Evolutionary conservation across 2,329 filamentous ascomycete species (phyloP).

Genomic region (Hawksworthiomyces lignivorus): DNA sequence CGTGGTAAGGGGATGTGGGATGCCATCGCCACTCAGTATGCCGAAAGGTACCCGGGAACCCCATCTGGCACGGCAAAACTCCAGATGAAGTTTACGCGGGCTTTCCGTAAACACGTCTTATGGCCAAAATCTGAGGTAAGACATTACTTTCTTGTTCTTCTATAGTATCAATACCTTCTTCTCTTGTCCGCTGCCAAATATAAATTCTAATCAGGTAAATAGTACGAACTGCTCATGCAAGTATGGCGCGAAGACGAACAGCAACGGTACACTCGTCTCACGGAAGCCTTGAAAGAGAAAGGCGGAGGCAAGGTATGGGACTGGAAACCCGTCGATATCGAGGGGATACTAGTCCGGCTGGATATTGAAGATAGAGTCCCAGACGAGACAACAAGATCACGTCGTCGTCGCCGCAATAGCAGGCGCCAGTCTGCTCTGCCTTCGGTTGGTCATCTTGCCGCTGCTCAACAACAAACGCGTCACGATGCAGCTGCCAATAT

Average conservation of each 20-base stretch:
- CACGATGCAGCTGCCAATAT: no score
- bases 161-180: background rate
- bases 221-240: constrained; percentile 24
- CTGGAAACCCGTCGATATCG: constrained; percentile 42
- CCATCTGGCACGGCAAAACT: constrained; percentile 36
- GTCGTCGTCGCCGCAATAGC: constrained; percentile 34
- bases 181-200: no score
- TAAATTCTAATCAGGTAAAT: no score
- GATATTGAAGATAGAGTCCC: constrained; percentile 38
- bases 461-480: no score
- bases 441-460: no score
- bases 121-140: constrained; percentile 46
- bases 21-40: constrained; percentile 38
- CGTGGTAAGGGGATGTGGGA: constrained; percentile 55
- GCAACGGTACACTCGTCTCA: constrained; percentile 34
- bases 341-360: constrained; percentile 40
- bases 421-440: constrained; percentile 1
- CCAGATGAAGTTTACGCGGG: constrained; percentile 49
- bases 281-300: constrained; percentile 38
- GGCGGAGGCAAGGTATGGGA: constrained; percentile 44
- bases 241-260: constrained; percentile 35
- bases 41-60: constrained; percentile 22
- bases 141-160: constrained; percentile 4
- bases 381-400: constrained; percentile 31
- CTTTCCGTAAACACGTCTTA: constrained; percentile 38